Base-by-base conservation (phyloP, 176 grass and related monocot genomes). In the Typha latifolia region DNA sequence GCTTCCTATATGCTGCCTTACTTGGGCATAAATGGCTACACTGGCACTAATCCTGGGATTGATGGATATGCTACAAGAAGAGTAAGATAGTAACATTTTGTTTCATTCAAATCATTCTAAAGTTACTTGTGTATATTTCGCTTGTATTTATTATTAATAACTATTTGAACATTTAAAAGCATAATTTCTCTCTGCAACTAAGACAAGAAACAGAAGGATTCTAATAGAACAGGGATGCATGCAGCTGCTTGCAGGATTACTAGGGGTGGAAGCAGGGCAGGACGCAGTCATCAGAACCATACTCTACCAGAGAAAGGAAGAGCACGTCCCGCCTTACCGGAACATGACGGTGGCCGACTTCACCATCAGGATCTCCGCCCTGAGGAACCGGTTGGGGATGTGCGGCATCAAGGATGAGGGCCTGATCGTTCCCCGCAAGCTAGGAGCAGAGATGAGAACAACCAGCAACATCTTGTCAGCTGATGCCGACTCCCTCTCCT, bases 341-440 rank as follows among this genome's bases (percentile, higher is more conserved):
- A 80, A 85, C 48, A 18, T 80, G 22, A 95, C 86, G 66, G 90
- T 95, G 68, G 84, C 90, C 0, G 86, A 90, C 62, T 78, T 95
- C 75, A 95, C 90, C 4, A 66, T 72, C 50, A 63, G 66, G 55
- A 72, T 90, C 31, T 95, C 90, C 0, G 66, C 72, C 12, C 62
- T 86, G 71, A 63, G 90, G 0, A 87, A 90, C 69, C 4, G 14
- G 21, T 71, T 95, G 55, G 90, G 75, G 0, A 66, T 15, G 66
- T 90, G 91, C 59, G 91, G 91, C 0, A 65, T 88, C 4, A 96
- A 78, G 65, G 91, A 91, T 51, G 91, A 96, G 53, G 91, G 91
- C 26, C 82, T 96, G 19, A 32, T 74, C 57, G 91, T 96, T 49
- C 82, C 91, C 0, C 23, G 2, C 0, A 34, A 56, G 64, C 74